A percentile compares a stretch with the other conserved stretches of the same genome.
Evolutionary conservation across 1,284 basidiomycete species (phyloP).

Genomic region (Veloboletus limbatus): DNA sequence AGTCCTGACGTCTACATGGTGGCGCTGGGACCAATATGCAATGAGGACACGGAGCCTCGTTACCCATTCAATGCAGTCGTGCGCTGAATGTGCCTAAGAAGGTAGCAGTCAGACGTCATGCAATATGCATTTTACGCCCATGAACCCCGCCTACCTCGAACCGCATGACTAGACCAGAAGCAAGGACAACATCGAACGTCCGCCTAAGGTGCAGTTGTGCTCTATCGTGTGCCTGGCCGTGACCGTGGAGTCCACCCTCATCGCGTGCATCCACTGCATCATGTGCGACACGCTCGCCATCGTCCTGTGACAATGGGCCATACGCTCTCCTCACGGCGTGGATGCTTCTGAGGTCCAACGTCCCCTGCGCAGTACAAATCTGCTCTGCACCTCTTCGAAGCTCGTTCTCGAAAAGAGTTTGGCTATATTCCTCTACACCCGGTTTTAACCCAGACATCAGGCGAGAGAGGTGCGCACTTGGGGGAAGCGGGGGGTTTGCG

Average conservation of each 20-base stretch:
- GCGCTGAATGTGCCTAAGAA: slow-evolving; percentile 57
- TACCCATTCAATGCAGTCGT: slow-evolving; percentile 76
- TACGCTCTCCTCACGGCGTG: slow-evolving; percentile 63
- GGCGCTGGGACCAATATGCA: slow-evolving; percentile 73
- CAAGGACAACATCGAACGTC: slow-evolving; percentile 75
- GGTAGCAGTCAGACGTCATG: slow-evolving; percentile 4
- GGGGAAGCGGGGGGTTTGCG: slow-evolving; percentile 69
- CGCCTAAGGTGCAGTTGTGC: slow-evolving; percentile 55
- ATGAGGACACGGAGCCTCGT: slow-evolving; percentile 64
- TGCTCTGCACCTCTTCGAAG: slow-evolving; percentile 63
- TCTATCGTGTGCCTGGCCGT: slow-evolving; percentile 45
- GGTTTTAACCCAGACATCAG: slow-evolving; percentile 24
- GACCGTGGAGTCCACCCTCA: slow-evolving; percentile 62
- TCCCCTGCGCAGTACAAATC: slow-evolving; percentile 61
- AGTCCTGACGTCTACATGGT: slow-evolving; percentile 65
- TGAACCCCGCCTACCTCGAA: slow-evolving; percentile 59
- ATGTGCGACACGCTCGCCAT: slow-evolving; percentile 32
- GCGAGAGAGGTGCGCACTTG: slow-evolving; percentile 43
- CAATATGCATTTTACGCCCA: slow-evolving; percentile 2
- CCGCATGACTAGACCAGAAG: slow-evolving; percentile 64
- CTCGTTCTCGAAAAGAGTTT: slow-evolving; percentile 49
- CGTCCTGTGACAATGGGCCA: slow-evolving; percentile 21
- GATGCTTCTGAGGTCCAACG: slow-evolving; percentile 68
- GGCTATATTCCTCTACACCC: slow-evolving; percentile 31
- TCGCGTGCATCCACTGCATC: slow-evolving; percentile 56